Conservation (phyloP, 306 rosid species). For the Cotoneaster glaucophyllus region DNA sequence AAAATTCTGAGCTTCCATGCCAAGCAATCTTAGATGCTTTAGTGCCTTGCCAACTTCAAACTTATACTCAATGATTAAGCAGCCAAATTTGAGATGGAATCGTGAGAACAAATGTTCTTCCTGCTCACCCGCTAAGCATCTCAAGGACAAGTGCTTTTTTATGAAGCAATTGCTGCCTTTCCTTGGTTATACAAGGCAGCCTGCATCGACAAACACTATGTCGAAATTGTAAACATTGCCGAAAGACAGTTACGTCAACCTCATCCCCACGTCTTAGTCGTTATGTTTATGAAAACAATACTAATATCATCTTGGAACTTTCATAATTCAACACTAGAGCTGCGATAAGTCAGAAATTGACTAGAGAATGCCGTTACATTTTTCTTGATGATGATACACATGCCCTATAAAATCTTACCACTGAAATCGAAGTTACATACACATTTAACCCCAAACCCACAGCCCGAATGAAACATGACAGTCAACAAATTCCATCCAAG, state of each 20-base stretch:
- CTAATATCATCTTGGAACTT: background rate
- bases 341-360: background rate
- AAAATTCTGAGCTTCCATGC: background rate
- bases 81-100: background rate
- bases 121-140: background rate
- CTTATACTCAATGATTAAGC: background rate
- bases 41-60: background rate
- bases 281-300: background rate
- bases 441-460: background rate
- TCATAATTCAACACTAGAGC: conserved; percentile 3
- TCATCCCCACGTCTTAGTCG: background rate
- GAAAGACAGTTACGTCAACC: background rate
- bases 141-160: background rate
- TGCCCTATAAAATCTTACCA: conserved; percentile 14
- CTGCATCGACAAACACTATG: background rate
- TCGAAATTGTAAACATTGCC: background rate
- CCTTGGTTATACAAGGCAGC: background rate
- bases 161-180: background rate
- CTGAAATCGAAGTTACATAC: conserved; percentile 8
- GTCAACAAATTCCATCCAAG: background rate
- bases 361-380: conserved; percentile 15
- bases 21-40: background rate
- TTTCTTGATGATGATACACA: conserved; percentile 27
- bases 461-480: background rate
- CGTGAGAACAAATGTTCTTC: background rate